Evolutionary conservation across 2,329 filamentous ascomycete species (phyloP).

Genomic region (Sporothrix phasma): DNA sequence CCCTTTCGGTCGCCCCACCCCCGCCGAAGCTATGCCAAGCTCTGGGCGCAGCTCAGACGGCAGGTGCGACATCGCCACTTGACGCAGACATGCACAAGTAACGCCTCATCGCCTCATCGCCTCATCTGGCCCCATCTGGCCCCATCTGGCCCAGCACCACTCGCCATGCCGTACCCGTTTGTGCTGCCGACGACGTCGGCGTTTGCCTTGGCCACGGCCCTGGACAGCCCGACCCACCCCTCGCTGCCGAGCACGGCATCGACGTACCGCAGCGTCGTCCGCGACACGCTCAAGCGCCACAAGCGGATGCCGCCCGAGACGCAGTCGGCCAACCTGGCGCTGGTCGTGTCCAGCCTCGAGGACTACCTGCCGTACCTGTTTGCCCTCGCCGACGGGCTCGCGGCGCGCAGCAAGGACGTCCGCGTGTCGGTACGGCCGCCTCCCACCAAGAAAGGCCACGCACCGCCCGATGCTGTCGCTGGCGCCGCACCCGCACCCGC

Average conservation of each 20-base stretch:
- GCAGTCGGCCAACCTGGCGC: constrained; percentile 59
- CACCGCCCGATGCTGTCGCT: neutral
- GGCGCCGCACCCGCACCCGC: neutral
- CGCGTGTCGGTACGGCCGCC: constrained; percentile 30
- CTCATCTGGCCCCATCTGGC: too few relatives aligned
- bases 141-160: too few relatives aligned
- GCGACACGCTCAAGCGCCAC: constrained; percentile 76
- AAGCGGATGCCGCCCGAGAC: constrained; percentile 70
- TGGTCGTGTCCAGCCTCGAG: constrained; percentile 58
- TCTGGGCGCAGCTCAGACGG: neutral
- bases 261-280: constrained; percentile 72
- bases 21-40: constrained; percentile 7
- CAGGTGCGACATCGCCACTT: constrained; percentile 3
- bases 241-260: constrained; percentile 76
- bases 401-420: neutral
- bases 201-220: constrained; percentile 68
- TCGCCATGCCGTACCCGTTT: constrained; percentile 78
- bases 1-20: neutral
- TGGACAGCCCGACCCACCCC: constrained; percentile 74
- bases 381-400: constrained; percentile 62
- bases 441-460: neutral
- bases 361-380: constrained; percentile 78
- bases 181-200: constrained; percentile 80
- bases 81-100: neutral
- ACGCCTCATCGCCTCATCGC: neutral